These are phyloP conservation scores for Stylonectria norvegica DNA, from an alignment of 2,329 filamentous ascomycete species.

Conservation along the genomic window DNA sequence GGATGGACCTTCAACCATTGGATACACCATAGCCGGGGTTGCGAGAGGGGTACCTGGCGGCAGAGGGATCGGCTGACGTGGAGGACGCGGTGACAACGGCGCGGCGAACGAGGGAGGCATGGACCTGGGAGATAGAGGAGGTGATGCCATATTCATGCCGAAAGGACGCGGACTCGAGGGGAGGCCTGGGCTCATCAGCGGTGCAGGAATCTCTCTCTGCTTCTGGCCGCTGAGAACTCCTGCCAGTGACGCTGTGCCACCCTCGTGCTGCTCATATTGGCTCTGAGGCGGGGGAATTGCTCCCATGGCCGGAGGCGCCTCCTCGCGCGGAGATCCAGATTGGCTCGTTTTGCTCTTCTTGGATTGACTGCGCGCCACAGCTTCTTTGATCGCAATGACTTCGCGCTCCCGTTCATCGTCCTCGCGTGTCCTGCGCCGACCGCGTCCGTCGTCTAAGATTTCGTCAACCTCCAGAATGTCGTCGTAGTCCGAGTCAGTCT, in stretches of 20 bases:
- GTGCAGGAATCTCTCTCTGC: slow-evolving; percentile 35
- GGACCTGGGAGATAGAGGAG: slow-evolving; percentile 64
- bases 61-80: slow-evolving; percentile 69
- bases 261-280: slow-evolving; percentile 38
- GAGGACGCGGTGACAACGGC: slow-evolving; percentile 68
- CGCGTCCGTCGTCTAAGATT: slow-evolving; percentile 57
- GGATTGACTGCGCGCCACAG: slow-evolving; percentile 67
- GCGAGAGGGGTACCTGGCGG: slow-evolving; percentile 66
- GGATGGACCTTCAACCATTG: slow-evolving; percentile 11
- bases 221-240: slow-evolving; percentile 45
- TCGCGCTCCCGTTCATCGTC: slow-evolving; percentile 82
- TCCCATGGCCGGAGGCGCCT: slow-evolving; percentile 38
- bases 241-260: slow-evolving; percentile 49
- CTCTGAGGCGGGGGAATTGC: slow-evolving; percentile 31
- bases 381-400: slow-evolving; percentile 61
- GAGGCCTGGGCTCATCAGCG: slow-evolving; percentile 57
- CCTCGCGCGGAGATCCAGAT: slow-evolving; percentile 25
- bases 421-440: slow-evolving; percentile 78
- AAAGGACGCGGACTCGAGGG: slow-evolving; percentile 58
- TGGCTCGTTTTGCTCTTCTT: slow-evolving; percentile 61
- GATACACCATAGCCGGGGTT: slow-evolving; percentile 38
- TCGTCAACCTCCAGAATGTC: slow-evolving; percentile 70
- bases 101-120: slow-evolving; percentile 35
- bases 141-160: slow-evolving; percentile 55
- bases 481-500: slow-evolving; percentile 79